These are phyloP conservation scores for Dujonia santamariae DNA, from an alignment of 1,139 yeast species.

Conservation along the genomic window DNA sequence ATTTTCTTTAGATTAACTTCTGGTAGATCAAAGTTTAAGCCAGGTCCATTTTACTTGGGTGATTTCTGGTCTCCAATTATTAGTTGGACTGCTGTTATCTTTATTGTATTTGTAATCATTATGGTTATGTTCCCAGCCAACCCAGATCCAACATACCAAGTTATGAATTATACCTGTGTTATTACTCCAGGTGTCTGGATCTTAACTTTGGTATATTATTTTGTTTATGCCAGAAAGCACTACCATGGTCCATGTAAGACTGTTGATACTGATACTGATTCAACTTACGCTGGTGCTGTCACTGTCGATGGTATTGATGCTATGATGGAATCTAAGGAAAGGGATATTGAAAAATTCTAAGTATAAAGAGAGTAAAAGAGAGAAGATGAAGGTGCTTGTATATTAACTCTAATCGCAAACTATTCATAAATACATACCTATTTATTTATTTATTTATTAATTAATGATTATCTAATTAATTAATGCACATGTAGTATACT, in stretches of 20 bases:
- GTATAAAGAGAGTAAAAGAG: too few species aligned
- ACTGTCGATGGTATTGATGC: constrained; percentile 5
- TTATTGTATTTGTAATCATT: constrained; percentile 37
- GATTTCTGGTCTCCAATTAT: constrained; percentile 38
- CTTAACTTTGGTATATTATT: constrained; percentile 43
- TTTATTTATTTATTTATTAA: too few species aligned
- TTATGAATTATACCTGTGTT: constrained; percentile 63
- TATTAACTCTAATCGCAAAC: too few species aligned
- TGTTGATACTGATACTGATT: constrained; percentile 16
- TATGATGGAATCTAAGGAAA: not conserved
- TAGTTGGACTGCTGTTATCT: constrained; percentile 34
- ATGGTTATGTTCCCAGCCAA: constrained; percentile 47
- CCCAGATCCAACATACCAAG: constrained; percentile 28
- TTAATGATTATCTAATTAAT: too few species aligned
- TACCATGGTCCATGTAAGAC: constrained; percentile 50
- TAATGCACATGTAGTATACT: too few species aligned
- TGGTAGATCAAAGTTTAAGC: constrained; percentile 48
- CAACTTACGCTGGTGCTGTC: not conserved
- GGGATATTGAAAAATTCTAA: constrained; percentile 1
- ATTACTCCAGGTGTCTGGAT: constrained; percentile 43
- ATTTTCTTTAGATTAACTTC: constrained; percentile 45
- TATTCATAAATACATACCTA: too few species aligned
- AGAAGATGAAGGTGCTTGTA: too few species aligned
- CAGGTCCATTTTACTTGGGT: constrained; percentile 61
- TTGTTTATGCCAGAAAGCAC: constrained; percentile 41